These are phyloP conservation scores for Vitellaria paradoxa DNA, from an alignment of 179 eudicot genomes.

Conservation along the genomic window DNA sequence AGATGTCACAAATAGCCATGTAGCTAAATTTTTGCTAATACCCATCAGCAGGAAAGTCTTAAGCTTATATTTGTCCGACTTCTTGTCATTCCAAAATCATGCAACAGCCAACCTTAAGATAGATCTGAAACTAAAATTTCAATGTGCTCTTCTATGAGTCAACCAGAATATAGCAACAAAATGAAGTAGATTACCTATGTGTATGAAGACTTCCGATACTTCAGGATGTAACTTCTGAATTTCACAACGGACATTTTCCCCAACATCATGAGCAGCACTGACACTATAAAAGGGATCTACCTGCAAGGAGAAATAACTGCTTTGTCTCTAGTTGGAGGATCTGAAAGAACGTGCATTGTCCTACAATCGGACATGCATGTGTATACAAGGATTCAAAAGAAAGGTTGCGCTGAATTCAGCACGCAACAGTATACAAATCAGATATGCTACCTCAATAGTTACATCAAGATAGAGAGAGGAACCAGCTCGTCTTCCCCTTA, in stretches of 20 bases:
- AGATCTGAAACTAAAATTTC: background rate
- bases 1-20: too few relatives aligned
- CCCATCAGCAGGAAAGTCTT: background rate
- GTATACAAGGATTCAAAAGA: conserved; percentile 3
- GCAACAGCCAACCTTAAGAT: background rate
- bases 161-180: background rate
- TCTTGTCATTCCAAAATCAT: background rate
- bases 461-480: conserved; percentile 92
- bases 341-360: background rate
- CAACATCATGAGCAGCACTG: conserved; percentile 88
- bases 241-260: conserved; percentile 73
- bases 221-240: conserved; percentile 73
- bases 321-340: background rate
- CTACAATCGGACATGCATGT: background rate
- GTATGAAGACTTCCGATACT: conserved; percentile 95
- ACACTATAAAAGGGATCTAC: conserved; percentile 93
- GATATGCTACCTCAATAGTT: conserved; percentile 70
- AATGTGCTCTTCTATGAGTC: background rate
- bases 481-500: conserved; percentile 96
- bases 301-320: conserved; percentile 39
- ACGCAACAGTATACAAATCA: background rate
- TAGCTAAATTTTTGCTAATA: background rate
- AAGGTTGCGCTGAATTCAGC: background rate
- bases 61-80: background rate
- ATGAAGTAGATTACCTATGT: conserved; percentile 52